Evolutionary conservation across 2,329 filamentous ascomycete genomes (phyloP).

Genomic region (Xylaria sp.): DNA sequence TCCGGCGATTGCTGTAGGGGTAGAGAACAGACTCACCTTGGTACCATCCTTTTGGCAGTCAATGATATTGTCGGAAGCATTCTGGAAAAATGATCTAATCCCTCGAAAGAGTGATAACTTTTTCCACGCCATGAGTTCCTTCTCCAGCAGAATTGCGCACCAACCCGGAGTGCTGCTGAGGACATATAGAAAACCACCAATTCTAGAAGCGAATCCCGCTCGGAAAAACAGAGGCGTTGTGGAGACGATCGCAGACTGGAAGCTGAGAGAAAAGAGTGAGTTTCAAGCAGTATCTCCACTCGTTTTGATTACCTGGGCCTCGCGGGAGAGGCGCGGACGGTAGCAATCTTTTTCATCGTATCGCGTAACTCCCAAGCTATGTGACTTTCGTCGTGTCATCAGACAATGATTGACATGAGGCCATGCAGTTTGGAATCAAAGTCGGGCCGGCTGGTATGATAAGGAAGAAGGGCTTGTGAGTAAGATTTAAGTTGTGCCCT

Average conservation of each 20-base stretch:
- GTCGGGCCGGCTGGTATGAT: constrained; percentile 20
- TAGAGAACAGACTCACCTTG: neutral
- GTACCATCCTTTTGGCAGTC: constrained; percentile 9
- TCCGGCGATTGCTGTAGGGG: neutral
- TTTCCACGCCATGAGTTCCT: constrained; percentile 12
- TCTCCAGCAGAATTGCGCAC: neutral
- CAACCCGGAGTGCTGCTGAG: too few species aligned
- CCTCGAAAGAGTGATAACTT: constrained; percentile 26
- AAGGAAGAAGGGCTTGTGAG: neutral
- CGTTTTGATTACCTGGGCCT: neutral
- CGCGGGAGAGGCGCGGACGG: neutral
- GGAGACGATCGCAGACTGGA: constrained; percentile 4
- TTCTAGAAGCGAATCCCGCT: neutral
- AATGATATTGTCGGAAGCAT: constrained; percentile 14
- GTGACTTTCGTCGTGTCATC: neutral
- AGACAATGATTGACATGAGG: neutral
- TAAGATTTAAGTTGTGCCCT: neutral
- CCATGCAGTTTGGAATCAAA: constrained; percentile 12
- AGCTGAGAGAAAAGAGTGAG: constrained; percentile 9
- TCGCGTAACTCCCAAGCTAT: neutral
- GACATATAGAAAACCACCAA: neutral
- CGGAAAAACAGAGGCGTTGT: neutral
- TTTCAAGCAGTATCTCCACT: neutral
- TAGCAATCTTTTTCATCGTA: neutral
- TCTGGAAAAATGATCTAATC: constrained; percentile 8